Base-by-base conservation (phyloP, 148 eudicot genomes). In the Talinum fruticosum region DNA sequence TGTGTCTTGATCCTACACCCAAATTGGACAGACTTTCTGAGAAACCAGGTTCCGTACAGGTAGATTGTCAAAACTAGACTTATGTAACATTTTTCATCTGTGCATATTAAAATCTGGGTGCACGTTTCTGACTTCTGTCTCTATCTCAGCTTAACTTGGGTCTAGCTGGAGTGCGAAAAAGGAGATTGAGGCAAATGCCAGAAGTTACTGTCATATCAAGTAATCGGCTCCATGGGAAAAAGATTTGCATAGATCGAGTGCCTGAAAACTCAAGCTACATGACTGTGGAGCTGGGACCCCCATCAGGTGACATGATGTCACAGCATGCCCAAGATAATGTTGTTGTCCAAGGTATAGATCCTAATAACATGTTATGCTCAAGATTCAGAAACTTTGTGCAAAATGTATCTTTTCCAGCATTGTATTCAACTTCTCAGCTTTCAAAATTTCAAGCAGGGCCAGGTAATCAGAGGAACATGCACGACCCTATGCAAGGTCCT, bases 1-100 rank as follows among this genome's bases (percentile, higher is more conserved):
- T 96, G 53, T 87, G 86, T 86, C 90, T 96, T 29, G 95, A 93
- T 80, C 97, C 99, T 57, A 79, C 87, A 62, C 99, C 99, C 30
- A 91, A 88, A 80, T 86, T 93, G 76, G 97, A 91, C 57, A 90
- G 87, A 83, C 93, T 96, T 65, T 83, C 86, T 76, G 82, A 80
- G 32, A 80, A 79, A 71, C 87, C 82, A 66, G 81, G 72, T 77
- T 80, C 86, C 44, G 33, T 80, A 18, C 91, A 89, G 93, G 99
- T 96, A 84, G 30, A 26, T 24, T 16, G 6, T 29, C 38, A 65
- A 23, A 49, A 26, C 41, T 21, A 35, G 33, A 67, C 51, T n/a
- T 67, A 23, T 26, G 67, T 47, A 14, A 67, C 2, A 47, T 41
- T 47, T 24, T 45, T 12, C 59, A 38, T 33, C 14, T 32, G 76